A percentile compares a stretch with the other conserved stretches of the same genome.
These are phyloP conservation scores for Choiromyces venosus DNA, from an alignment of 495 filamentous ascomycete species.

Conservation along the genomic window DNA sequence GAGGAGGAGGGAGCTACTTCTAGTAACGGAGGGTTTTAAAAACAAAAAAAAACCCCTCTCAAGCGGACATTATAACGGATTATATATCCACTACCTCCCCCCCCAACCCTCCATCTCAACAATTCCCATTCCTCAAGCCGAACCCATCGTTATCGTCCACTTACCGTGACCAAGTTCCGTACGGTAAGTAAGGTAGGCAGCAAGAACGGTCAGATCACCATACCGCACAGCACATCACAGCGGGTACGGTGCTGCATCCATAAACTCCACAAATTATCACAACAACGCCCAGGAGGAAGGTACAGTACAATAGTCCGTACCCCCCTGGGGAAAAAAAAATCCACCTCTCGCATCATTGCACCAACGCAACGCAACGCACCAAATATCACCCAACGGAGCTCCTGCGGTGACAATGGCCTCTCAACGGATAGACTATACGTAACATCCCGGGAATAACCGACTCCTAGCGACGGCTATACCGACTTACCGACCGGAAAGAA, in stretches of 20 bases:
- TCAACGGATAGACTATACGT: constrained; percentile 9
- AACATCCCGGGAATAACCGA: constrained; percentile 31
- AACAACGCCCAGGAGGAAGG: not conserved
- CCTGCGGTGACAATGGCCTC: not conserved
- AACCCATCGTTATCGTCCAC: not conserved
- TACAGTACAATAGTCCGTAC: not conserved
- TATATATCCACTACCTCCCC: not conserved
- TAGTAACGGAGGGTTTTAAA: not conserved
- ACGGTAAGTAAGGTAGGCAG: not conserved
- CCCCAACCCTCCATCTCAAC: not conserved
- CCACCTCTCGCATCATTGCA: not conserved
- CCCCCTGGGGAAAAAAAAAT: not conserved
- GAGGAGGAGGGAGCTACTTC: not conserved
- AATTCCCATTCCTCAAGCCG: not conserved
- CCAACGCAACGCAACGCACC: not conserved
- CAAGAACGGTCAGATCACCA: not conserved
- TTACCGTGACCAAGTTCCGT: not conserved
- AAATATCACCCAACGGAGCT: constrained; percentile 1
- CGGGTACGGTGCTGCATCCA: not conserved
- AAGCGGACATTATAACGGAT: not conserved
- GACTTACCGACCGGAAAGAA: not conserved
- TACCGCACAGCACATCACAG: not conserved
- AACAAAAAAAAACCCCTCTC: not conserved
- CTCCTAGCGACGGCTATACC: constrained; percentile 8
- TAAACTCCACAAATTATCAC: not conserved